Conservation (phyloP, 1,284 basidiomycete genomes). For the Mrakiaceae sp. region DNA sequence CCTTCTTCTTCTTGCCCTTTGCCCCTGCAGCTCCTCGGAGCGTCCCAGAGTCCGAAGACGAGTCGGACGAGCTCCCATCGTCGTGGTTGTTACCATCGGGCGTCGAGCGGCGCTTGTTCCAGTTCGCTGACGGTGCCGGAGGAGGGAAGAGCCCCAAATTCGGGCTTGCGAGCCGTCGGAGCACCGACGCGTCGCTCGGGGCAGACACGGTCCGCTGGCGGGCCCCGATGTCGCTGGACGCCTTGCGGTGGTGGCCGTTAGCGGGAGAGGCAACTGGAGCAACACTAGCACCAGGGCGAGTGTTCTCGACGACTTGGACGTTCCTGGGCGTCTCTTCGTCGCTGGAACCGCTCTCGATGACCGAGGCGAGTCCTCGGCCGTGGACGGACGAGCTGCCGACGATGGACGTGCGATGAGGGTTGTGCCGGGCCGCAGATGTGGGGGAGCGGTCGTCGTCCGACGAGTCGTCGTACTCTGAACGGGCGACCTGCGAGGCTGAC, state of each 20-base stretch:
- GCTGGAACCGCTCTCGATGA: constrained; percentile 12
- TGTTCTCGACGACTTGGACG: constrained; percentile 16
- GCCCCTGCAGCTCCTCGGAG: neutral
- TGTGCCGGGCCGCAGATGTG: neutral
- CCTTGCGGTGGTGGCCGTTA: neutral
- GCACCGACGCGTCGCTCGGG: neutral
- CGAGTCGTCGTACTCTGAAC: constrained; percentile 5
- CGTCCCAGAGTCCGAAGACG: constrained; percentile 13
- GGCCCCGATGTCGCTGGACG: constrained; percentile 4
- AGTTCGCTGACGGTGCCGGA: constrained; percentile 4
- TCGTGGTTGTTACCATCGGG: neutral
- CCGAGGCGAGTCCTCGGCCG: constrained; percentile 6
- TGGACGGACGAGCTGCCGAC: neutral
- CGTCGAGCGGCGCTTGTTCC: constrained; percentile 7
- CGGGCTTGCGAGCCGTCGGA: neutral
- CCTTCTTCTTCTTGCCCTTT: no score
- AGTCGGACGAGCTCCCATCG: constrained; percentile 1
- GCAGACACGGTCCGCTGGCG: constrained; percentile 1
- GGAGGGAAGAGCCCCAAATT: constrained; percentile 3
- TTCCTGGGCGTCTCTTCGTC: neutral
- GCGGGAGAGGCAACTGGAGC: no score
- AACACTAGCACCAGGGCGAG: neutral
- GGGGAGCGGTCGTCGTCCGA: neutral
- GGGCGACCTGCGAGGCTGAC: constrained; percentile 13
- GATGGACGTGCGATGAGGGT: constrained; percentile 2